Base-by-base conservation (phyloP, 768 basidiomycete species). In the Leucocoprinus birnbaumii region DNA sequence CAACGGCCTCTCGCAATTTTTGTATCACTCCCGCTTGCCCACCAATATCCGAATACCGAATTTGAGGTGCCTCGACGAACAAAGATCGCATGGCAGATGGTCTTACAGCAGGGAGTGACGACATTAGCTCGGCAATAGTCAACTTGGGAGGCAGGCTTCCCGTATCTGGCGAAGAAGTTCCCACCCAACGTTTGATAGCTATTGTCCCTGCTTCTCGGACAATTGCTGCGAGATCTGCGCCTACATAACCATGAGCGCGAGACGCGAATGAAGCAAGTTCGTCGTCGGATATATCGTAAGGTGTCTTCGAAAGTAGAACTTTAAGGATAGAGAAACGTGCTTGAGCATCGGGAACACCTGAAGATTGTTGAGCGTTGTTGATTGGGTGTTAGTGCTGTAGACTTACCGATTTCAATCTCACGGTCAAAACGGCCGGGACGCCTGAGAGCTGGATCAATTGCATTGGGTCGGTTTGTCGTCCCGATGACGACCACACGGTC, bases 71-170 rank as follows among this genome's bases (percentile, higher is more conserved):
- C 65, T 97, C 91, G 55, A 98, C 73, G 69, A 94, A 94, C 50
- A 98, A 78, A 22, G 95, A 94, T 44, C 97, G 87, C 83, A 99
- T 88, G 1, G 94, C 93, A 0, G 94, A 97, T 0, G 97, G 94
- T 2, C 94, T 85, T 21, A 98, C 87, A 14, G 78, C 71, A 3
- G 91, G 85, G 40, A 98, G 77, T 0, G 94, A 84, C 7, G 78
- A 66, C 6, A 80, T 68, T 43, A 98, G 78, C 65, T 98, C 93
- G 5, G 73, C 59, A 3, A 79, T 67, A 3, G 79, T 75, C 43
- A 93, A 68, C 13, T 73, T 73, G 57, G 43, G 56, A 31, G 45
- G 66, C 21, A 41, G 49, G 21, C 40, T 51, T 52, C n/a, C 40
- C 50, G 19, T 60, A 48, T 59, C 57, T 48, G 52, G 57, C 46